Evolutionary conservation across 2,329 filamentous ascomycete species (phyloP).

Genomic region (Colletotrichum simmondsii): DNA sequence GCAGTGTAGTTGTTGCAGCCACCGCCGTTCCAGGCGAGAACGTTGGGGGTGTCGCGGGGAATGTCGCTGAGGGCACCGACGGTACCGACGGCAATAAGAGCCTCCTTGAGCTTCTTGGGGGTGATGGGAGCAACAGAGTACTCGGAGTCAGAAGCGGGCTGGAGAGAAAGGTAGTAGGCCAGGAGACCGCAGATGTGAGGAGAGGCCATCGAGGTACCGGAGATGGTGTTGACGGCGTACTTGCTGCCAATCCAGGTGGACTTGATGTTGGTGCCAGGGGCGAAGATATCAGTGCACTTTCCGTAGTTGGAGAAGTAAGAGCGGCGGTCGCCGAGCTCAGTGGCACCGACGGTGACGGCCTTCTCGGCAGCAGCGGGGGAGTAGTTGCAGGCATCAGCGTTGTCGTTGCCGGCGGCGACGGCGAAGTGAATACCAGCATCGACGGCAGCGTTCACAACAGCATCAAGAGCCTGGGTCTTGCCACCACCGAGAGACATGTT

Average conservation of each 20-base stretch:
- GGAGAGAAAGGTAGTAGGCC: conserved; percentile 97
- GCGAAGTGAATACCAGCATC: conserved; percentile 95
- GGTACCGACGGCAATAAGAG: conserved; percentile 86
- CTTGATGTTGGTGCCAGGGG: conserved; percentile 93
- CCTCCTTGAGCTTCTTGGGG: conserved; percentile 92
- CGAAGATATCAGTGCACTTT: conserved; percentile 99
- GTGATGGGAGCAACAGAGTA: conserved; percentile 91
- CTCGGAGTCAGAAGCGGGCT: conserved; percentile 89
- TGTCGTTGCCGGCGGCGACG: conserved; percentile 98
- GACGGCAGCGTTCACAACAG: conserved; percentile 93
- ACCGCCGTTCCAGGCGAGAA: conserved; percentile 99
- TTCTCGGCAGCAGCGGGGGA: conserved; percentile 93
- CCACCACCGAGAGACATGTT: conserved; percentile 99
- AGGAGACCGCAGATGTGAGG: conserved; percentile 96
- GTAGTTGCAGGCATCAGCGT: conserved; percentile 99
- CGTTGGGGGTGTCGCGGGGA: conserved; percentile 87
- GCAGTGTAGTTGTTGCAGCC: conserved; percentile 90
- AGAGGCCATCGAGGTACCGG: conserved; percentile 98
- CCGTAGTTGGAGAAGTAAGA: conserved; percentile 99
- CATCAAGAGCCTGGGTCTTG: conserved; percentile 92
- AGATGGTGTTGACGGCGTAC: conserved; percentile 98
- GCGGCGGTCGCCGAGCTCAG: conserved; percentile 91
- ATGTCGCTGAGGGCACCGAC: conserved; percentile 82
- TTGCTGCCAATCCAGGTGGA: conserved; percentile 99
- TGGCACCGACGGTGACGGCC: conserved; percentile 95